A percentile compares a stretch with the other conserved stretches of the same genome.
Evolutionary conservation across 331 rosid species (phyloP).

Genomic region (Phaseolus coccineus): DNA sequence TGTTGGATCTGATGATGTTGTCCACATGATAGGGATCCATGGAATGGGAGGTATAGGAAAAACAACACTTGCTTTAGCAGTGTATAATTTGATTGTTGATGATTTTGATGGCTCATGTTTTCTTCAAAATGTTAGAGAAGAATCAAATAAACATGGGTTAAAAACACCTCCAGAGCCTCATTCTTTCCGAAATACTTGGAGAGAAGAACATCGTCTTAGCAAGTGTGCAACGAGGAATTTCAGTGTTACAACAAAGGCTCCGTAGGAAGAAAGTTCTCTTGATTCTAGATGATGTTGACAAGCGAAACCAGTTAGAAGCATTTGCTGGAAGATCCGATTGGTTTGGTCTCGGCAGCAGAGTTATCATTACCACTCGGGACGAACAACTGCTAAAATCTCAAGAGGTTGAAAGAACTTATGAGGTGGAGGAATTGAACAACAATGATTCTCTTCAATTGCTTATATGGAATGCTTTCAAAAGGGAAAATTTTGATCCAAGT

Average conservation of each 20-base stretch:
- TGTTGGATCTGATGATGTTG: not conserved
- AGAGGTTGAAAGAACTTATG: not conserved
- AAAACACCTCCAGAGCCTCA: not conserved
- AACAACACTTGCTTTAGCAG: slow-evolving; percentile 22
- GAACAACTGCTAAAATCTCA: not conserved
- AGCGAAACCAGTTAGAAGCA: slow-evolving; percentile 20
- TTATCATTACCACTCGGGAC: slow-evolving; percentile 40
- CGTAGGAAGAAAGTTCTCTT: slow-evolving; percentile 31
- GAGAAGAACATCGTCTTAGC: not conserved
- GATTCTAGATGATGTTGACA: slow-evolving; percentile 51
- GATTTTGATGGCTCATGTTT: slow-evolving; percentile 32
- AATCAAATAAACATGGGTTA: not conserved
- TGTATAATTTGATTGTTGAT: not conserved
- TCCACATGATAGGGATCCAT: slow-evolving; percentile 24
- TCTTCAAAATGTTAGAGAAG: not conserved
- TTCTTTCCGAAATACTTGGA: slow-evolving; percentile 17
- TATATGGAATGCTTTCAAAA: not conserved
- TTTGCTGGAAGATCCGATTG: slow-evolving; percentile 37
- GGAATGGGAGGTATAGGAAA: slow-evolving; percentile 41
- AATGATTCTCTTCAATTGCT: slow-evolving; percentile 15
- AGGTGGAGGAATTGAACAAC: not conserved
- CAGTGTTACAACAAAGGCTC: not conserved
- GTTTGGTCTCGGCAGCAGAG: slow-evolving; percentile 53
- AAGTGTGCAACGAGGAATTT: not conserved
- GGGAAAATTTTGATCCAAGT: not conserved